These are phyloP conservation scores for Elasticomyces elasticus DNA, from an alignment of 495 filamentous ascomycete genomes.

Conservation along the genomic window DNA sequence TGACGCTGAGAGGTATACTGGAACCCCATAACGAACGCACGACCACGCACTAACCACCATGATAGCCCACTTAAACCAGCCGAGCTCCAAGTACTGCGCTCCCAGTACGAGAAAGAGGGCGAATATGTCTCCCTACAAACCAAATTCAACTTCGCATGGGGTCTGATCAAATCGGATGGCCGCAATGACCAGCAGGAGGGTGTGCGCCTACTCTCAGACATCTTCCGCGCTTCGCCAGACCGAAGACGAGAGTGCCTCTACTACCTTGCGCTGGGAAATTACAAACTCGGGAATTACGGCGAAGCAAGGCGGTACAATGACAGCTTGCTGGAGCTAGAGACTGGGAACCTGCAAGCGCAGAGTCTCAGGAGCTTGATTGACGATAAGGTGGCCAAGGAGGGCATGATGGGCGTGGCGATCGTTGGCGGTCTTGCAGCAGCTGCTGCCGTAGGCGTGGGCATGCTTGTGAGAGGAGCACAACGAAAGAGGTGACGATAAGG, in stretches of 20 bases:
- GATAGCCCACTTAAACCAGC: conserved; percentile 72
- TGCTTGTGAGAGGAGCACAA: conserved; percentile 59
- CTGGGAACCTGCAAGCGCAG: conserved; percentile 74
- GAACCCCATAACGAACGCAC: not conserved
- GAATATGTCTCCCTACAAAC: conserved; percentile 94
- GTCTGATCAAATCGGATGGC: conserved; percentile 80
- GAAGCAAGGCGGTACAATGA: conserved; percentile 94
- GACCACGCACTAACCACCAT: conserved; percentile 6
- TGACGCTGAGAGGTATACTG: conserved; percentile 78
- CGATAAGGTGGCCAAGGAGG: conserved; percentile 91
- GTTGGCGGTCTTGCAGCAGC: conserved; percentile 87
- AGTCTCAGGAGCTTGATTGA: conserved; percentile 81
- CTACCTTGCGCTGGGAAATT: conserved; percentile 93
- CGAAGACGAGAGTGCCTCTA: conserved; percentile 94
- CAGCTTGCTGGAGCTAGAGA: conserved; percentile 76
- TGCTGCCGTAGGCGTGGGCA: conserved; percentile 76
- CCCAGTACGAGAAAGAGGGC: conserved; percentile 93
- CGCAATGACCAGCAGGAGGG: conserved; percentile 89
- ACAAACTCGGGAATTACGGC: conserved; percentile 93
- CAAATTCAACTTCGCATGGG: conserved; percentile 99
- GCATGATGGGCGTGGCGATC: conserved; percentile 90
- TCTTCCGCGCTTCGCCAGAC: conserved; percentile 85
- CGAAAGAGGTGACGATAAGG: conserved; percentile 33
- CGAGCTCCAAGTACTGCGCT: conserved; percentile 80
- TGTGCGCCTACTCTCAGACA: conserved; percentile 87